phyloP scores from a whole-genome alignment of 805 yeast genomes.

The Candida arabinofermentans region DNA sequence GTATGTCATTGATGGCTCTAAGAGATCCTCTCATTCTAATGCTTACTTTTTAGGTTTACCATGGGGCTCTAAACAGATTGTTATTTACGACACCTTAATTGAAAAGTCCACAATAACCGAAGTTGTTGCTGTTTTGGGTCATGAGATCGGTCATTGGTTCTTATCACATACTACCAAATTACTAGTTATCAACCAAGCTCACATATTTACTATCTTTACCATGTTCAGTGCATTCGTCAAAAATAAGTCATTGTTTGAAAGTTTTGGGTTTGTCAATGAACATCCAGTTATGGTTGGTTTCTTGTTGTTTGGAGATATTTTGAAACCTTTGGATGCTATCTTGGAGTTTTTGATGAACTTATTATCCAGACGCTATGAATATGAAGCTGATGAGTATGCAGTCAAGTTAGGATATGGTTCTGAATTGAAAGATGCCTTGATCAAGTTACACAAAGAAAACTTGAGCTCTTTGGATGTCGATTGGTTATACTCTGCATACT shows the following conservation, averaged over 20 bases:
- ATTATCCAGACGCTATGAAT: constrained; percentile 82
- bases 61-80: constrained; percentile 90
- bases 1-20: constrained; percentile 94
- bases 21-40: constrained; percentile 92
- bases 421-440: constrained; percentile 67
- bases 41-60: constrained; percentile 97
- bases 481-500: constrained; percentile 83
- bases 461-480: constrained; percentile 86
- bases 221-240: constrained; percentile 76
- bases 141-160: constrained; percentile 98
- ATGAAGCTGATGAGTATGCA: constrained; percentile 90
- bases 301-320: constrained; percentile 69
- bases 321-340: constrained; percentile 71
- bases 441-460: constrained; percentile 74
- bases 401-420: constrained; percentile 65
- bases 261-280: constrained; percentile 69
- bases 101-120: constrained; percentile 72
- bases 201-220: constrained; percentile 61
- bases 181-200: constrained; percentile 60
- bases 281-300: constrained; percentile 82
- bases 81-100: constrained; percentile 86
- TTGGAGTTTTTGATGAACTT: constrained; percentile 64
- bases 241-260: constrained; percentile 69
- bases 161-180: constrained; percentile 80
- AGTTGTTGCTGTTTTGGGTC: constrained; percentile 94